Evolutionary conservation across 345 rosid genomes (phyloP), one percentile per base, ranked within the genome.

Genomic region (Gossypium thurberi): DNA sequence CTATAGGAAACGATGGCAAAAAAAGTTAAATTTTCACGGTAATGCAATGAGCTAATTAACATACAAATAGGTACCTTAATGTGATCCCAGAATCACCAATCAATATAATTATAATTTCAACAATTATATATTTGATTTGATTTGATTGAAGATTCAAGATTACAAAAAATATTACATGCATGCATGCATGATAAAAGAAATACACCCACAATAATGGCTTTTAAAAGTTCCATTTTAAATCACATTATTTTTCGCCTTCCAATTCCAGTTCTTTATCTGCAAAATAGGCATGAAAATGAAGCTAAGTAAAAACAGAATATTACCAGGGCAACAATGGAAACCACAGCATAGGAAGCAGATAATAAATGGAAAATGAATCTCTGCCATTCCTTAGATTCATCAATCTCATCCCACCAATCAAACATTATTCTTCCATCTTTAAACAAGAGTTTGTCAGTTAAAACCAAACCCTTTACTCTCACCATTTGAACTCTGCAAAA

Each of bases 291-390:
- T 18, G 55, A 68, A 50, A 67, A 48, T 47, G 56, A 40, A 23
- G 58, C 58, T 2, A 61, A 37, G 43, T 8, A 18, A 75, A 23
- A 46, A 37, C 40, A 52, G 47, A 28, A 50, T 50, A 1, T 18
- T 82, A 88, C 93, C 86, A 89, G 73, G 64, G 91, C 88, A 78
- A 87, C 82, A 60, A 83, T 71, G 78, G 88, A 87, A 75, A 89
- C 87, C 50, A 82, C 44, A 17, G 81, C 93, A 74, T 89, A 87
- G 8, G 87, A 63, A 10, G 79, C 81, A 78, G 78, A 80, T 67
- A 87, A 84, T 70, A 77, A 59, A 71, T 78, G 82, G 75, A 81
- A 89, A 65, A 87, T 83, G 79, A 80, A 77, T 69, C 76, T 78
- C 50, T 89, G 93, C 89, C 93, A 87, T 17, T 82, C 72, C 74